Conservation (phyloP, 2,329 filamentous ascomycete species). For the Sclerotinia spermophila region DNA sequence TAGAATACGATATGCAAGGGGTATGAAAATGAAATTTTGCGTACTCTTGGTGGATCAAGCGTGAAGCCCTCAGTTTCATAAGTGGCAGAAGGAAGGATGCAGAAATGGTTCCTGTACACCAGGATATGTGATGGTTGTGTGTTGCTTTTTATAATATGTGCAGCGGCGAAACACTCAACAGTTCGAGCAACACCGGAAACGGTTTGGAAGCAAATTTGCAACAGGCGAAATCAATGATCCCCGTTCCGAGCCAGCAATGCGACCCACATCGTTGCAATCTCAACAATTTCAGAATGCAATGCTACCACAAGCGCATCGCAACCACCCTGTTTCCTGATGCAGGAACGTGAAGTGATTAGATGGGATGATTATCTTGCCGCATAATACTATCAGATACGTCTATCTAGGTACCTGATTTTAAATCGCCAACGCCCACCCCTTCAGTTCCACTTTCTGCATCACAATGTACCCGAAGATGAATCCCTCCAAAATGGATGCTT, state of each 20-base stretch:
- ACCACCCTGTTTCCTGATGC: not conserved
- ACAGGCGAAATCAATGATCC: not conserved
- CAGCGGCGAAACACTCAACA: not conserved
- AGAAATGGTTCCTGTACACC: not conserved
- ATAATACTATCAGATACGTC: not conserved
- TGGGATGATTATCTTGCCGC: not conserved
- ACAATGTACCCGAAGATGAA: not conserved
- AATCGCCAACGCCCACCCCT: not conserved
- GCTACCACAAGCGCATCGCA: not conserved
- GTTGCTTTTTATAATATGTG: not conserved
- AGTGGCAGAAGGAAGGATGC: not conserved
- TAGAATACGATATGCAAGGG: not conserved
- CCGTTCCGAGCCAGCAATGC: not conserved
- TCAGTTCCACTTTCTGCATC: conserved; percentile 1
- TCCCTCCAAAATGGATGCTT: not conserved
- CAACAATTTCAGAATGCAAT: not conserved
- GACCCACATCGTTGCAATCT: not conserved
- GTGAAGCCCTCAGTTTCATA: not conserved
- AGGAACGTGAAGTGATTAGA: not conserved
- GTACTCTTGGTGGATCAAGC: not conserved
- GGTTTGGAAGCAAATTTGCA: not conserved
- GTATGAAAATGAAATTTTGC: not conserved
- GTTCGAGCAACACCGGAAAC: not conserved
- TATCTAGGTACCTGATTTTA: not conserved
- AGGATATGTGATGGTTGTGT: not conserved